phyloP scores from a whole-genome alignment of 2,329 filamentous ascomycete species.

The Calonectria hawksworthii region DNA sequence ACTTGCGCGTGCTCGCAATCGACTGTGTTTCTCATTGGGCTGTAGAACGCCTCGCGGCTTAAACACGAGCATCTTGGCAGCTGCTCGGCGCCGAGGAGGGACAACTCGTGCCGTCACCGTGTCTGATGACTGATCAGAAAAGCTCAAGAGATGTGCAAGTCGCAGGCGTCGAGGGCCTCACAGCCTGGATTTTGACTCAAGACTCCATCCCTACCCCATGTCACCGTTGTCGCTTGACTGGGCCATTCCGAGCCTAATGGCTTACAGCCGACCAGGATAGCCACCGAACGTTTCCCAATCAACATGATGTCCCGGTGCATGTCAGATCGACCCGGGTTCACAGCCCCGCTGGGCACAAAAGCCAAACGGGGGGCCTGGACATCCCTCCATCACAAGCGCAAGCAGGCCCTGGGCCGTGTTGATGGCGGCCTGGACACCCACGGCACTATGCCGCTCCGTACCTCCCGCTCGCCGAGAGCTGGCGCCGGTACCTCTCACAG shows the following conservation, averaged over 20 bases:
- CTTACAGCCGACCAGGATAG: constrained; percentile 30
- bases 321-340: constrained; percentile 33
- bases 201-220: constrained; percentile 14
- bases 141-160: not conserved
- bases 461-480: not conserved
- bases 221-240: constrained; percentile 34
- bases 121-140: not conserved
- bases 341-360: constrained; percentile 24
- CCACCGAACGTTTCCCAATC: constrained; percentile 17
- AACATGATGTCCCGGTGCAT: constrained; percentile 22
- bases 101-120: not conserved
- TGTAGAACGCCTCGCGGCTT: constrained; percentile 18
- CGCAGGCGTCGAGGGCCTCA: not conserved
- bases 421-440: constrained; percentile 4
- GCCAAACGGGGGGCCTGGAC: constrained; percentile 22
- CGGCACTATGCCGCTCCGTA: not conserved
- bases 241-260: constrained; percentile 30
- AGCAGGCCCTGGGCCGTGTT: constrained; percentile 12
- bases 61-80: constrained; percentile 24
- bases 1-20: not conserved
- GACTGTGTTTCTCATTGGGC: constrained; percentile 1
- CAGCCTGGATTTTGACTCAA: constrained; percentile 7
- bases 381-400: constrained; percentile 27
- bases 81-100: not conserved
- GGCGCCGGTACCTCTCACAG: not conserved